Conservation (phyloP, 1,284 basidiomycete species). For the Rhizopogon parksii region DNA sequence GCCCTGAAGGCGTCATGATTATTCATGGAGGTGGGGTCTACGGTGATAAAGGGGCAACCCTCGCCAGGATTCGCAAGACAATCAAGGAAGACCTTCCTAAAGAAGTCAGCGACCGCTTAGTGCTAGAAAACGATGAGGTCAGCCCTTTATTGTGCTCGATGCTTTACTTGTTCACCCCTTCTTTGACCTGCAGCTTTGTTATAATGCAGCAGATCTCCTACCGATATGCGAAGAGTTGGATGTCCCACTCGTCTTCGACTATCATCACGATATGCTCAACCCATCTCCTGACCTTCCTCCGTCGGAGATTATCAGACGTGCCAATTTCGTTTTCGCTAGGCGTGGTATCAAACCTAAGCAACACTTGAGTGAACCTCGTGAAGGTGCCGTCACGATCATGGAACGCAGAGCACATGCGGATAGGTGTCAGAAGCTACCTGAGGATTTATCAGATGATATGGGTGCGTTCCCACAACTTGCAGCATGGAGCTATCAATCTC, state of each 20-base stretch:
- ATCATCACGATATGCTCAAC: constrained; percentile 75
- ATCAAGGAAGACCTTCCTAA: constrained; percentile 54
- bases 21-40: constrained; percentile 81
- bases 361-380: constrained; percentile 77
- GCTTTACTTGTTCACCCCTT: not conserved
- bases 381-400: constrained; percentile 72
- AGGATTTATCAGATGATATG: constrained; percentile 61
- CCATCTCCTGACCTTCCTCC: constrained; percentile 48
- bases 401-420: constrained; percentile 83
- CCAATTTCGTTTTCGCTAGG: constrained; percentile 68
- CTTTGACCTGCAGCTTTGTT: constrained; percentile 59
- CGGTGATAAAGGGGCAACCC: constrained; percentile 67
- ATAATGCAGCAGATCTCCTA: constrained; percentile 80
- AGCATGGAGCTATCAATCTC: not conserved
- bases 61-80: constrained; percentile 69
- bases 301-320: constrained; percentile 57
- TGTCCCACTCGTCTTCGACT: constrained; percentile 76
- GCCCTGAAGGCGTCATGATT: constrained; percentile 71
- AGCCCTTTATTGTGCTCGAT: constrained; percentile 3
- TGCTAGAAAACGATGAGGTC: constrained; percentile 90
- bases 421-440: constrained; percentile 62
- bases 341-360: constrained; percentile 83
- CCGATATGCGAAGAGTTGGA: constrained; percentile 77
- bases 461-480: constrained; percentile 28
- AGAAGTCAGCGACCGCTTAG: constrained; percentile 66